Evolutionary conservation across 2,329 filamentous ascomycete species (phyloP).

Genomic region (Neofusicoccum cordaticola): DNA sequence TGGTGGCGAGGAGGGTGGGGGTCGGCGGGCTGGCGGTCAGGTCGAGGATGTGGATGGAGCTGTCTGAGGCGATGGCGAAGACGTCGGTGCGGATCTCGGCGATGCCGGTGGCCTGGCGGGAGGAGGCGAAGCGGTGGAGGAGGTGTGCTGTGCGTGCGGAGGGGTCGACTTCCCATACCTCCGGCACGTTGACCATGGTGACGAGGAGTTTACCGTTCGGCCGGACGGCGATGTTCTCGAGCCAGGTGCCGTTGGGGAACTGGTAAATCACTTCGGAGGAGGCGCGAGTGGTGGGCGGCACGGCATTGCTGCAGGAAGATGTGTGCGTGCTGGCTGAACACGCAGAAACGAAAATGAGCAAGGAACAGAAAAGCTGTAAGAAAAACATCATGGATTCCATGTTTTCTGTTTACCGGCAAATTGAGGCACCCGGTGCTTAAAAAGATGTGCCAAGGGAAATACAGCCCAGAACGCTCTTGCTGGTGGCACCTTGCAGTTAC

Average conservation of each 20-base stretch:
- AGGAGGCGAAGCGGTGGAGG: slow-evolving; percentile 27
- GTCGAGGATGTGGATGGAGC: not conserved
- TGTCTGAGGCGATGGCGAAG: slow-evolving; percentile 28
- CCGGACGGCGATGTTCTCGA: slow-evolving; percentile 40
- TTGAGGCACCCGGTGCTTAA: too few species aligned
- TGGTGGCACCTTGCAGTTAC: too few species aligned
- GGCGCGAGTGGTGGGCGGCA: too few species aligned
- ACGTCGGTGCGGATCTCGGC: slow-evolving; percentile 32
- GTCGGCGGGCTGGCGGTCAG: not conserved
- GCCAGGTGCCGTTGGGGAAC: slow-evolving; percentile 28
- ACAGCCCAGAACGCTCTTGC: too few species aligned
- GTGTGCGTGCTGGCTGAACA: too few species aligned
- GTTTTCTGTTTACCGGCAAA: too few species aligned
- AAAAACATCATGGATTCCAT: too few species aligned
- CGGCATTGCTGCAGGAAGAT: too few species aligned
- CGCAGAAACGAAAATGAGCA: too few species aligned
- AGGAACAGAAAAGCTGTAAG: too few species aligned
- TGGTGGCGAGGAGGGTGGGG: slow-evolving; percentile 21
- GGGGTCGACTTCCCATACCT: slow-evolving; percentile 35
- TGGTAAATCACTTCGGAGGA: slow-evolving; percentile 19
- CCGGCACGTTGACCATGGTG: slow-evolving; percentile 28
- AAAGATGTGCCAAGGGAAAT: too few species aligned
- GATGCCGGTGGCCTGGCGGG: slow-evolving; percentile 32
- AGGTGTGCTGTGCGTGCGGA: slow-evolving; percentile 22
- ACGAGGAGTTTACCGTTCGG: slow-evolving; percentile 37